phyloP scores from a whole-genome alignment of 1,139 yeast genomes.

The Kodamaea arcana region DNA sequence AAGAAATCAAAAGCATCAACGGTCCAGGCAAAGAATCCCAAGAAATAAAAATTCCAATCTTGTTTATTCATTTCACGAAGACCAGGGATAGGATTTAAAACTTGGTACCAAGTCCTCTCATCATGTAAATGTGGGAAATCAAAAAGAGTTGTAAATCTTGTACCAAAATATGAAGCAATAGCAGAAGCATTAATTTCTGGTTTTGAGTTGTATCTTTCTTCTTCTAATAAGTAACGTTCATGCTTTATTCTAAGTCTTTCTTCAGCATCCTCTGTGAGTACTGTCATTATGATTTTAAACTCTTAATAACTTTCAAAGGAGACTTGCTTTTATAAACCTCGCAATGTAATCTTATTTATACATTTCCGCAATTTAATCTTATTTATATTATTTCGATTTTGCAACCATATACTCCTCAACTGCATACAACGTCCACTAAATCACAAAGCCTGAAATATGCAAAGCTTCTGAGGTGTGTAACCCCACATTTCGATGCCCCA shows the following conservation, averaged over 20 bases:
- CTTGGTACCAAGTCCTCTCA: slow-evolving; percentile 9
- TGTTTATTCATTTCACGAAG: slow-evolving; percentile 38
- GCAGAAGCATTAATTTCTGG: neutral
- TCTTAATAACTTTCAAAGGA: too few species aligned
- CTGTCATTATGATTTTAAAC: too few species aligned
- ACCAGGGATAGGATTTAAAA: slow-evolving; percentile 53
- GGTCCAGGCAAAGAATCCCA: slow-evolving; percentile 72
- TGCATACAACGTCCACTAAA: too few species aligned
- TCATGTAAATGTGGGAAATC: slow-evolving; percentile 11
- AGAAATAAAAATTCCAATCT: slow-evolving; percentile 60
- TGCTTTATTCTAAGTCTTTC: neutral
- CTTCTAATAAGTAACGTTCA: neutral
- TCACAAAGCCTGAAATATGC: too few species aligned
- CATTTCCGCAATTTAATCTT: too few species aligned
- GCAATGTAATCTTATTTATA: too few species aligned
- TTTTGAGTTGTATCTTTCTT: neutral
- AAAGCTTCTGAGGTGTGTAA: too few species aligned
- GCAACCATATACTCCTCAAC: too few species aligned
- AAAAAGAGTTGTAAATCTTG: slow-evolving; percentile 14
- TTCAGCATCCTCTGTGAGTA: too few species aligned
- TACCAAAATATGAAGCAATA: slow-evolving; percentile 6
- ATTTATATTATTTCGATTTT: too few species aligned
- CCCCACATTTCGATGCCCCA: too few species aligned
- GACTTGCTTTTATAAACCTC: too few species aligned
- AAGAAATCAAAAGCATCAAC: slow-evolving; percentile 80